These are phyloP conservation scores for Tubosaeta sp. DNA, from an alignment of 768 basidiomycete genomes.

Conservation along the genomic window DNA sequence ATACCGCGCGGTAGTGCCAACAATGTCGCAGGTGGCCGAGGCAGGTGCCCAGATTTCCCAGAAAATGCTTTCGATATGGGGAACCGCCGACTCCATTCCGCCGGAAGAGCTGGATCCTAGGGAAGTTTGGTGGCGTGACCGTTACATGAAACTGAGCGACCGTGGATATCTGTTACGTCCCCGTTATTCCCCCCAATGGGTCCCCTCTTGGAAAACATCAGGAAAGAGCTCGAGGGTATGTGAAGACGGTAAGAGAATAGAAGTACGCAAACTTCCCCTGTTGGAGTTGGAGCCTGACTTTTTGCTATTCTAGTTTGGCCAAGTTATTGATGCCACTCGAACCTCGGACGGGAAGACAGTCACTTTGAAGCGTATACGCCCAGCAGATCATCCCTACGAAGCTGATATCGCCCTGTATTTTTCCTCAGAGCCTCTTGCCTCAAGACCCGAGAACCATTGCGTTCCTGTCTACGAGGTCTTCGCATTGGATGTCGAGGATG, in stretches of 20 bases:
- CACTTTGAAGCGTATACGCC: constrained; percentile 25
- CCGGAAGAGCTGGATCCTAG: constrained; percentile 9
- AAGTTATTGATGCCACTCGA: constrained; percentile 28
- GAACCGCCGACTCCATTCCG: neutral
- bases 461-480: constrained; percentile 23
- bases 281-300: too few species aligned
- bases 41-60: neutral
- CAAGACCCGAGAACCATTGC: constrained; percentile 21
- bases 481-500: neutral
- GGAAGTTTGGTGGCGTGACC: constrained; percentile 11
- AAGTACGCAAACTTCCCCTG: constrained; percentile 3
- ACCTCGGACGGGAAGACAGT: constrained; percentile 25
- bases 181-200: constrained; percentile 12
- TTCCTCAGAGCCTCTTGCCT: constrained; percentile 2
- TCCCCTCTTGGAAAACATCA: constrained; percentile 5
- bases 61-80: neutral
- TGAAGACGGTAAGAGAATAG: neutral
- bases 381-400: constrained; percentile 16
- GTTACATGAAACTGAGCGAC: constrained; percentile 1
- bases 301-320: neutral
- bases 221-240: neutral
- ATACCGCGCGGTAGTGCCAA: neutral
- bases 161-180: constrained; percentile 11
- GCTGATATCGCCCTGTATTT: constrained; percentile 22
- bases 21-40: neutral